Conservation (phyloP, 257 asterid species). For the Capsicum baccatum region DNA sequence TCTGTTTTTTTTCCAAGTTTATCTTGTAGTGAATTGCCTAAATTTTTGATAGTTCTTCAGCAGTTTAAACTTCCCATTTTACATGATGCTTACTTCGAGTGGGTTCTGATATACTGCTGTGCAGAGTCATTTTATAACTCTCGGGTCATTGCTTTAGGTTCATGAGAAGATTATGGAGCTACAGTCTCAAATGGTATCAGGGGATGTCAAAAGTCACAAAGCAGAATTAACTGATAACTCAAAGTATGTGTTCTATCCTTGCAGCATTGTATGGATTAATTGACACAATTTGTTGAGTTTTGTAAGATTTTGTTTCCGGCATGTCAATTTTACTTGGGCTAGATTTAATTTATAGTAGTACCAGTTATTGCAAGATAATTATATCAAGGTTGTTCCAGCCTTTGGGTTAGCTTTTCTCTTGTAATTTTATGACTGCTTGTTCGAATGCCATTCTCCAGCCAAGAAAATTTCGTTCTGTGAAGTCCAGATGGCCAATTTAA, state of each 20-base stretch:
- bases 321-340: not conserved
- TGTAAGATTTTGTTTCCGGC: conserved; percentile 21
- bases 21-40: not conserved
- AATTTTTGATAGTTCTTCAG: not conserved
- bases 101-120: not conserved
- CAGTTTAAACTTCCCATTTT: not conserved
- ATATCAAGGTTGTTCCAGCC: not conserved
- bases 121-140: not conserved
- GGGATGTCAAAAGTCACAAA: conserved; percentile 44
- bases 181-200: conserved; percentile 49
- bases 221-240: conserved; percentile 49
- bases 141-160: conserved; percentile 50
- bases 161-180: conserved; percentile 72
- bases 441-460: conserved; percentile 2
- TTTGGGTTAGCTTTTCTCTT: not conserved
- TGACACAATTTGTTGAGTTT: not conserved
- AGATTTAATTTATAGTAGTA: not conserved
- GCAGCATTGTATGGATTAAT: not conserved
- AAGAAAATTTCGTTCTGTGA: not conserved
- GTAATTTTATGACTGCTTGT: not conserved
- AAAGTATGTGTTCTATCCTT: conserved; percentile 52
- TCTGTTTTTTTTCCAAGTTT: not conserved
- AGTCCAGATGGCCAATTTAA: conserved; percentile 11
- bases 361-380: not conserved
- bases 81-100: not conserved